Base-by-base conservation (phyloP, 2,329 filamentous ascomycete species). In the Alternaria solani region DNA sequence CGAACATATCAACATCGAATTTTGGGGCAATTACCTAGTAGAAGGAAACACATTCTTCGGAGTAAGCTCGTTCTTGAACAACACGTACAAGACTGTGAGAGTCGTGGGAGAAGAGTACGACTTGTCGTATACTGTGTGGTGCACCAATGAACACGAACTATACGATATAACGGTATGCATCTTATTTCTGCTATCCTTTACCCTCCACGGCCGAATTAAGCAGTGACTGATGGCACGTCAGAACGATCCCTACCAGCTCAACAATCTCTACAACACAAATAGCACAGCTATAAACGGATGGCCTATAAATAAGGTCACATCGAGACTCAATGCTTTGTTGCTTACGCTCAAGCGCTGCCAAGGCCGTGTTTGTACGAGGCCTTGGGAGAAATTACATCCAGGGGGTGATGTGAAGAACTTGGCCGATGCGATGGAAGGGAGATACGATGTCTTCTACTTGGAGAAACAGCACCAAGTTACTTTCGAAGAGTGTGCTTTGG, bases 111-210 rank as follows among this genome's bases (percentile, higher is more conserved):
- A 82, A 2, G 77, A 79, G 7, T 91, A 90, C 66, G 86, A 85
- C 66, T 71, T 91, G 3, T 86, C 88, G 61, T 91, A 91, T 66
- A 84, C 87, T 0, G 87, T 90, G 0, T 92, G 89, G 88, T 92
- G 90, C 67, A 89, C 80, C 7, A 87, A 88, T 54, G 88, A 91
- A 66, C 85, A 86, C 55, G 88, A 91, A 73, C 81, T 90, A 5
- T 92, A 91, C 70, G 84, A 91, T 62, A 73, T 89, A 46, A 84
- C 80, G 68, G 86, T 85, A 72, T 61, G 78, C 68, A 16, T 23
- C 32, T 18, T 44, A 14, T 12, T 38, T 18, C 7, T 57, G 9
- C 38, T 54, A 14, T 46, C 12, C 12, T 25, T 9, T 23, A 3
- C 20, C 28, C 2, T n/a, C 23, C 25, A 12, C 41, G 7, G 12